phyloP scores from a whole-genome alignment of 176 grass and related monocot genomes.

The Oryza brachyantha region DNA sequence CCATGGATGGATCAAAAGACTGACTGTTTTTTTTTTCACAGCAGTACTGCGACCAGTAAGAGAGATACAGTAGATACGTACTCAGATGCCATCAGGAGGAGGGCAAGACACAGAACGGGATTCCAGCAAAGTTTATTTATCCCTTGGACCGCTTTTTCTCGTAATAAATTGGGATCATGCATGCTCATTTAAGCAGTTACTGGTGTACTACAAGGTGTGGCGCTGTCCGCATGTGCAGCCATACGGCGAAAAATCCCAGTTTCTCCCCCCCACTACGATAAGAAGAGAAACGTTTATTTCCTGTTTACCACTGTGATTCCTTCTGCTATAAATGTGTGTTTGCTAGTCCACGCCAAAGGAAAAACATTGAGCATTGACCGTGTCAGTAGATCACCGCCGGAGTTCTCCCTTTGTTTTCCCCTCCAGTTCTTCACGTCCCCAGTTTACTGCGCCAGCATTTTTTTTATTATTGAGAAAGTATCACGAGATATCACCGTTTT shows the following conservation, averaged over 20 bases:
- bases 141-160: conserved; percentile 23
- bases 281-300: background rate
- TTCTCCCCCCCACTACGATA: background rate
- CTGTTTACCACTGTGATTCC: background rate
- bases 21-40: background rate
- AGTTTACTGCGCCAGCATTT: conserved; percentile 9
- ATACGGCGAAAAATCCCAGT: background rate
- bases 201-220: background rate
- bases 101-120: background rate
- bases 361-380: conserved; percentile 26
- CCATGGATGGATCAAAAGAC: background rate
- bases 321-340: conserved; percentile 11
- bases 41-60: background rate
- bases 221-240: conserved; percentile 29
- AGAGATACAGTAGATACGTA: background rate
- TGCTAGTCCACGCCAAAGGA: conserved; percentile 9
- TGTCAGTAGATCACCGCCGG: conserved; percentile 21
- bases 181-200: conserved; percentile 2
- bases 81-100: background rate
- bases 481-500: too few species aligned
- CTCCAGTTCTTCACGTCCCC: background rate
- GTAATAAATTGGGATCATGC: conserved; percentile 42
- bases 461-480: too few species aligned
- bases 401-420: background rate
- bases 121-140: background rate